Conservation (phyloP, 192 early-diverging fungal species). For the Coemansia interrupta region DNA sequence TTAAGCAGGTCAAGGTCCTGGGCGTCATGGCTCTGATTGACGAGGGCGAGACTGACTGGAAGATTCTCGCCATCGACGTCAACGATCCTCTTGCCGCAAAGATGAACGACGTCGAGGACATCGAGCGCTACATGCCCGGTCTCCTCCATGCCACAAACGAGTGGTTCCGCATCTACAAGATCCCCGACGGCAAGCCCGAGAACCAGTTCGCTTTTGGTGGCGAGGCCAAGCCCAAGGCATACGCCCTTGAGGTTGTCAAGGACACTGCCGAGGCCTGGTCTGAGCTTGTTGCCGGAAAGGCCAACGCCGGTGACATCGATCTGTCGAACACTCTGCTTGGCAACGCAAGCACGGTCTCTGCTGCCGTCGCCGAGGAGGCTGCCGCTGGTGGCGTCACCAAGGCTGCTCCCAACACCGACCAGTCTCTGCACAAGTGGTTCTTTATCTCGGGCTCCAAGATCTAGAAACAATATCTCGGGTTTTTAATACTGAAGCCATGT, state of each 20-base stretch:
- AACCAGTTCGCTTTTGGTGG: constrained; percentile 98
- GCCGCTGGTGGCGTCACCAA: constrained; percentile 55
- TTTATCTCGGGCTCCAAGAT: constrained; percentile 80
- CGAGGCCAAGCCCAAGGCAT: constrained; percentile 78
- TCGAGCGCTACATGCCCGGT: constrained; percentile 95
- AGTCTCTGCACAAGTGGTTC: constrained; percentile 95
- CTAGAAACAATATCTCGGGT: constrained; percentile 22
- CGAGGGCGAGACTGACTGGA: constrained; percentile 99
- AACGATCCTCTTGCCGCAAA: constrained; percentile 96
- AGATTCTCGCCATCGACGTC: constrained; percentile 95
- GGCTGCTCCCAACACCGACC: constrained; percentile 29
- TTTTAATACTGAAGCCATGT: not conserved
- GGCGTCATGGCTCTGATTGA: constrained; percentile 98
- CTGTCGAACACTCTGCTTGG: constrained; percentile 66
- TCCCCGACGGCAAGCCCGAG: constrained; percentile 99
- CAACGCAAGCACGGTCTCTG: constrained; percentile 68
- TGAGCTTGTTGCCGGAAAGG: constrained; percentile 68
- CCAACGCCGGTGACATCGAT: constrained; percentile 71
- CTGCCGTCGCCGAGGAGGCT: constrained; percentile 57
- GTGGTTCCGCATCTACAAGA: constrained; percentile 99
- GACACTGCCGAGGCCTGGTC: constrained; percentile 96
- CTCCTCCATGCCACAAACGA: constrained; percentile 95
- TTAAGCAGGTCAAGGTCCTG: constrained; percentile 99
- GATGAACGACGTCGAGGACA: constrained; percentile 98
- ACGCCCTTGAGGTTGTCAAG: constrained; percentile 83